Evolutionary conservation across 257 asterid genomes (phyloP), one percentile per base, ranked within the genome.

Genomic region (Solanum infundibuliforme): DNA sequence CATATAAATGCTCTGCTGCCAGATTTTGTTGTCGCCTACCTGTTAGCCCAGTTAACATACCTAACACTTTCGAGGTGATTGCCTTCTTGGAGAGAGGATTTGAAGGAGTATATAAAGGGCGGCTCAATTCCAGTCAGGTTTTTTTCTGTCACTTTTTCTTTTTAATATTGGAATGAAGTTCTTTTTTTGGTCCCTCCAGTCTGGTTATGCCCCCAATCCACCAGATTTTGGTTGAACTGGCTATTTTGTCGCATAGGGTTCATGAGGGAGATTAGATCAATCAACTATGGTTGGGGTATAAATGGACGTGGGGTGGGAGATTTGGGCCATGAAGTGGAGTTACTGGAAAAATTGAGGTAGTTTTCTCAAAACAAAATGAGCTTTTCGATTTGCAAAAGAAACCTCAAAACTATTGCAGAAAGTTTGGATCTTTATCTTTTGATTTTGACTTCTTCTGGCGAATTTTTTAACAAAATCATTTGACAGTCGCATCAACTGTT

Each of bases 41-140:
- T 52, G 62, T 18, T 52, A 6, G 62, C 65, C 25, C 65, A 55
- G 23, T 18, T 55, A 55, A 7, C 65, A 55, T 55, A 55, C 65
- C 65, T 20, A 20, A 55, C 65, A 97, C 76, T 97, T 97, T 83
- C 93, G 94, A 12, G 90, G 93, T 29, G 97, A 93, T 69, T 93
- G 92, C 88, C 93, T 94, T 38, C 88, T 95, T 75, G 99, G 99
- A 62, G 98, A 98, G 99, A 86, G 98, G 99, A 62, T 97, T 95
- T 77, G 99, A 98, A 69, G 92, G 97, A 90, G 99, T 95, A 46
- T 95, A 97, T 72, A 95, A 93, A 93, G 99, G 98, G 60, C 92
- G 90, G 74, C 93, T 97, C 29, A 95, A 92, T 75, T 90, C 96
- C 89, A 90, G 88, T 89, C 96, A 95, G 94, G 98, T 97, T 88